Percentiles rank a stretch among this genome's conserved stretches.
These are phyloP conservation scores for Aspergillus brunneoviolaceus DNA, from an alignment of 2,329 filamentous ascomycete genomes.

Conservation along the genomic window DNA sequence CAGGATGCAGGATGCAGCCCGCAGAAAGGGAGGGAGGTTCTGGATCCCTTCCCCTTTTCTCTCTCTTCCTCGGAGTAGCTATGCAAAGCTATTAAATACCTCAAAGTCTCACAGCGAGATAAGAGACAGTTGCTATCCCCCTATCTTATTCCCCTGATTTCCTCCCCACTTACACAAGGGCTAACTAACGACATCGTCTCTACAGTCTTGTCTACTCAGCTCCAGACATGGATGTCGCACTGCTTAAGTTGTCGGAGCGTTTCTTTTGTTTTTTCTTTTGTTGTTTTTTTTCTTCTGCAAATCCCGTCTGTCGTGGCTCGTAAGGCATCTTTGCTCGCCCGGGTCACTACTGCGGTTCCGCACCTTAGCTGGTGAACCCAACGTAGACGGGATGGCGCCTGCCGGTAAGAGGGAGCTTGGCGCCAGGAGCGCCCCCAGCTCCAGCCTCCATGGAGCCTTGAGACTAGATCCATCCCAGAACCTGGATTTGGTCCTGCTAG, in stretches of 20 bases:
- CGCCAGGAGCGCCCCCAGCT: not conserved
- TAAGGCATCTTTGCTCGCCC: not conserved
- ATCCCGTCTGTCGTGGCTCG: not conserved
- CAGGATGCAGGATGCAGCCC: not conserved
- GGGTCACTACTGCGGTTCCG: not conserved
- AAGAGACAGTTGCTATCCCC: not conserved
- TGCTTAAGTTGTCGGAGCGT: not conserved
- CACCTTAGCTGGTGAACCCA: not conserved
- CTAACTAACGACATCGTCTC: not conserved
- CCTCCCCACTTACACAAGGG: not conserved
- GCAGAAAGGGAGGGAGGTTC: not conserved
- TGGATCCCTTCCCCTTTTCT: not conserved
- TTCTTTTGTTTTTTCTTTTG: no score
- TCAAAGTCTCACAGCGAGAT: not conserved
- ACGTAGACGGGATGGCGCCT: not conserved
- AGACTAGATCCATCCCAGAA: slow-evolving; percentile 3
- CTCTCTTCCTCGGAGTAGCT: not conserved
- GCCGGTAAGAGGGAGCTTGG: not conserved
- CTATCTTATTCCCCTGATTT: not conserved
- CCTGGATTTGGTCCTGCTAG: slow-evolving; percentile 6
- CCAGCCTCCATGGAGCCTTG: not conserved
- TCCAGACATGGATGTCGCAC: not conserved
- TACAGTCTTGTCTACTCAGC: not conserved
- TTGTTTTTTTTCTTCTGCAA: not conserved
- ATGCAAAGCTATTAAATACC: not conserved